phyloP scores from a whole-genome alignment of 768 basidiomycete species.

The Termitomyces sp. region DNA sequence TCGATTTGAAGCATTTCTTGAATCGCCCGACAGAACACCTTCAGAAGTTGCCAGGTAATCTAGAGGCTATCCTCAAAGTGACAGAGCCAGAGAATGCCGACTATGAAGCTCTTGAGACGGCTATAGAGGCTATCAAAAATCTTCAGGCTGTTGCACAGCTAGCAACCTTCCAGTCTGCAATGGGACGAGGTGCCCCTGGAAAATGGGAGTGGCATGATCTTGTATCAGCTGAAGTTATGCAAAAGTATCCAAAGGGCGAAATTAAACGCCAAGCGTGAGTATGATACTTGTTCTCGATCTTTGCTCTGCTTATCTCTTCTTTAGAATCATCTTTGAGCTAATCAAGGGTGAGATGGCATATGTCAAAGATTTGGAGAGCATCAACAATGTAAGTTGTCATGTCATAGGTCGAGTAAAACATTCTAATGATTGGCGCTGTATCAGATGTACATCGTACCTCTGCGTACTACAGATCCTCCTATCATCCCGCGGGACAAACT shows the following conservation, averaged over 20 bases:
- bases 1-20: conserved; percentile 76
- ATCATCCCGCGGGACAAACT: conserved; percentile 72
- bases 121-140: conserved; percentile 79
- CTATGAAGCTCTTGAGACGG: conserved; percentile 76
- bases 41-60: conserved; percentile 77
- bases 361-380: conserved; percentile 86
- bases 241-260: conserved; percentile 65
- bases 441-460: conserved; percentile 79
- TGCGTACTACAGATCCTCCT: conserved; percentile 70
- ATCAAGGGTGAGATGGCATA: conserved; percentile 97
- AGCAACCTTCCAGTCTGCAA: conserved; percentile 86
- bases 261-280: conserved; percentile 82
- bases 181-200: conserved; percentile 73
- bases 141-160: conserved; percentile 80
- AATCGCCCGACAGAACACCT: conserved; percentile 78
- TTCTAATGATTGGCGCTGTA: neutral
- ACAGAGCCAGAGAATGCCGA: conserved; percentile 82
- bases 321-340: conserved; percentile 87
- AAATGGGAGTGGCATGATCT: conserved; percentile 93
- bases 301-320: conserved; percentile 12
- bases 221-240: conserved; percentile 62
- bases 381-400: conserved; percentile 58
- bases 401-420: neutral
- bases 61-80: conserved; percentile 84
- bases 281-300: neutral